Evolutionary conservation across 2,329 filamentous ascomycete genomes (phyloP), one percentile per base, ranked within the genome.

Genomic region (Shiraia bambusicola): DNA sequence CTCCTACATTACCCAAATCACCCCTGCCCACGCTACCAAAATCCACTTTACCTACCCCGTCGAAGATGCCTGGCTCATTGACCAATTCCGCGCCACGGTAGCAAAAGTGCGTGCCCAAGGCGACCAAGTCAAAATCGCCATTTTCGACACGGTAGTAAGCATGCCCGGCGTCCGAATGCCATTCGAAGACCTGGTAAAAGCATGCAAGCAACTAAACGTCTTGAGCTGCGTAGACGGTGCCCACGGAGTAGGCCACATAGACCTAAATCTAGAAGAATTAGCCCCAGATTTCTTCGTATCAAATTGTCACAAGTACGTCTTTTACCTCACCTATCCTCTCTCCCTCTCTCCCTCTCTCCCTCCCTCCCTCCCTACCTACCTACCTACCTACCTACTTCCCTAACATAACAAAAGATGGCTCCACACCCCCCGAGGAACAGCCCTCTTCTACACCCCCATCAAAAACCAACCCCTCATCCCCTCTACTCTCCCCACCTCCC

Each of bases 281-380:
- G 80, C 90, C 49, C 84, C 89, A 0, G 91, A 96, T 67, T 96
- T 95, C 71, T 88, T 94, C 60, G 79, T 92, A 11, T 85, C 78
- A 40, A 96, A 96, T 66, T 88, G 83, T 16, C 63, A 66, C 38
- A 66, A 65, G 59, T 65, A 37, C 33, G 57, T 56, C n/a, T n/a
- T n/a, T n/a, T n/a, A n/a, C n/a, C n/a, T n/a, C n/a, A n/a, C n/a
- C n/a, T n/a, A 13, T 12, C 17, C 26, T 15, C 12, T 13, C 14
- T 30, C 22, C 8, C 10, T 14, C 2, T 24, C 25, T n/a, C 5
- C n/a, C 7, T 10, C 25, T 12, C n/a, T 13, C 15, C 26, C 8
- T 2, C 13, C 11, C 15, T 2, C 29, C 22, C 16, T 11, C 8
- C 9, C 8, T 3, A 15, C 13, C 28, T 15, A 9, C 40, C n/a